Percentiles rank a stretch among this genome's conserved stretches.
These are phyloP conservation scores for Debaryomyces subglobosus DNA, from an alignment of 1,139 yeast species.

Conservation along the genomic window DNA sequence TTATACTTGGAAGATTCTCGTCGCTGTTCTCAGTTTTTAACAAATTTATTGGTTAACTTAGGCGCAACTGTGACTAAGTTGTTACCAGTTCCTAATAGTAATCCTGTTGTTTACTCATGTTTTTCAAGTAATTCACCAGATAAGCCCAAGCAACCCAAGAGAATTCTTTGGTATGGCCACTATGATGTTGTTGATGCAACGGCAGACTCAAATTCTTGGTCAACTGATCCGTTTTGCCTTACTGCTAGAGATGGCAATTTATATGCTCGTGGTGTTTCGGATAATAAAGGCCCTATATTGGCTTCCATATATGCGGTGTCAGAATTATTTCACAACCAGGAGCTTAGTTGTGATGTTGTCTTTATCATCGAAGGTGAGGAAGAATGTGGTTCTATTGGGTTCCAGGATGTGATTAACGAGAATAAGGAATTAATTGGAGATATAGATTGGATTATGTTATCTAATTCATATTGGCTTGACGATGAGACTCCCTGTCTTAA, in stretches of 20 bases:
- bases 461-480: constrained; percentile 94
- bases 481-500: constrained; percentile 87
- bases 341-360: constrained; percentile 71
- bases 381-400: constrained; percentile 89
- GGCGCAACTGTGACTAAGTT: constrained; percentile 75
- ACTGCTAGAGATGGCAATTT: constrained; percentile 82
- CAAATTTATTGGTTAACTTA: constrained; percentile 60
- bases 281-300: constrained; percentile 92
- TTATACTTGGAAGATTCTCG: constrained; percentile 76
- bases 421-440: constrained; percentile 58
- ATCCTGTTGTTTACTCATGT: constrained; percentile 80
- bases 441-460: constrained; percentile 86
- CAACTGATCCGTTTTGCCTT: constrained; percentile 74
- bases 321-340: constrained; percentile 55
- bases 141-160: constrained; percentile 15
- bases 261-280: constrained; percentile 92
- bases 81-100: constrained; percentile 72
- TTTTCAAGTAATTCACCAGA: constrained; percentile 50
- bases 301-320: constrained; percentile 91
- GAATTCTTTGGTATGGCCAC: constrained; percentile 90
- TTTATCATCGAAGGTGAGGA: constrained; percentile 94
- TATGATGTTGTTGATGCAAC: constrained; percentile 83
- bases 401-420: constrained; percentile 61
- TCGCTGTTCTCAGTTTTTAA: constrained; percentile 79
- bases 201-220: constrained; percentile 61